A percentile compares a stretch with the other conserved stretches of the same genome.
Evolutionary conservation across 768 basidiomycete species (phyloP).

Genomic region (Amanita jacksonii): DNA sequence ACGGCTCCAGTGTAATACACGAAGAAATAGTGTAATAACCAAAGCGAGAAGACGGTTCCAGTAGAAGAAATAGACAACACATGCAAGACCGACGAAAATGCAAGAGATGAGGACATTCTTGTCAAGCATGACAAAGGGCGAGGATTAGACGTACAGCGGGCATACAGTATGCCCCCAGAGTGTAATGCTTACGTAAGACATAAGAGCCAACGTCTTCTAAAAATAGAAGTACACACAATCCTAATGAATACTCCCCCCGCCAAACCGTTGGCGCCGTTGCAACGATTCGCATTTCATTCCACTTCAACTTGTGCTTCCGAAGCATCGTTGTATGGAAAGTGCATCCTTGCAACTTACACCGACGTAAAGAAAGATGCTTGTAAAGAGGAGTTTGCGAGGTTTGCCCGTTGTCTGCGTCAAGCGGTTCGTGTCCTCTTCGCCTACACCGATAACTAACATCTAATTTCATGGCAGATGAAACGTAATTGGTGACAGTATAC

Average conservation of each 20-base stretch:
- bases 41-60: constrained; percentile 80
- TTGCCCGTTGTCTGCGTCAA: constrained; percentile 71
- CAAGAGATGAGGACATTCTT: constrained; percentile 54
- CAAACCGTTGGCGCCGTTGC: constrained; percentile 34
- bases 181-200: constrained; percentile 5
- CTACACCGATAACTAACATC: constrained; percentile 5
- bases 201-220: too few relatives aligned
- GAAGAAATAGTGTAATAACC: constrained; percentile 53
- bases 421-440: constrained; percentile 41
- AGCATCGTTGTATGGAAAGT: constrained; percentile 80
- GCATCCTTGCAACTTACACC: constrained; percentile 71
- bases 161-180: too few relatives aligned
- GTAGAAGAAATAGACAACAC: constrained; percentile 79
- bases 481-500: constrained; percentile 23
- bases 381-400: constrained; percentile 73
- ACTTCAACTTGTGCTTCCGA: constrained; percentile 64
- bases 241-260: constrained; percentile 8
- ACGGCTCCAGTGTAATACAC: constrained; percentile 71
- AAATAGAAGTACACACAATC: background rate
- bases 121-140: constrained; percentile 41
- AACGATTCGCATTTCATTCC: constrained; percentile 59
- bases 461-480: constrained; percentile 20
- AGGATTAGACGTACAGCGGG: too few relatives aligned
- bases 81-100: constrained; percentile 42
- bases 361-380: constrained; percentile 84